Evolutionary conservation across 139 green algal species (phyloP).

Genomic region (Micromonas commoda): DNA sequence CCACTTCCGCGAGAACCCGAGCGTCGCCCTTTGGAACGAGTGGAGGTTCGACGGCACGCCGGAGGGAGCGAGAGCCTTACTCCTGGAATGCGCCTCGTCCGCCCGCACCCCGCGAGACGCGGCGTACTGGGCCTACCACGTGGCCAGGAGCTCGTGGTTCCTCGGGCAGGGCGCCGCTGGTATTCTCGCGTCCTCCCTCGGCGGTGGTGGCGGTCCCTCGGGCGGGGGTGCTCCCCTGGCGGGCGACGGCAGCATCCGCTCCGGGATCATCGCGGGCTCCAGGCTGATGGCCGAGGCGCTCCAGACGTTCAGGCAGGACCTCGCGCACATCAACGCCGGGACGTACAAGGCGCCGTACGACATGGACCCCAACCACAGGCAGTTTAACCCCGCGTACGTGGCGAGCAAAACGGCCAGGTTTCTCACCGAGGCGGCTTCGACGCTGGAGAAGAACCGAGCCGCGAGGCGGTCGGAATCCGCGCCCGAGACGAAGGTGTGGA

Average conservation of each 20-base stretch:
- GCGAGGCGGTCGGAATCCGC: slow-evolving; percentile 22
- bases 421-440: slow-evolving; percentile 49
- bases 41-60: not conserved
- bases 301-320: slow-evolving; percentile 19
- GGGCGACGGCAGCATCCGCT: not conserved
- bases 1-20: not conserved
- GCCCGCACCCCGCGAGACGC: slow-evolving; percentile 1
- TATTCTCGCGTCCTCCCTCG: not conserved
- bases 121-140: slow-evolving; percentile 71
- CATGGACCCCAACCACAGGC: slow-evolving; percentile 64
- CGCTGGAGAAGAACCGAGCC: slow-evolving; percentile 40
- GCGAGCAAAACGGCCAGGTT: slow-evolving; percentile 40
- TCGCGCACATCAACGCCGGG: slow-evolving; percentile 23
- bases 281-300: not conserved
- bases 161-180: slow-evolving; percentile 41
- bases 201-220: too few species aligned
- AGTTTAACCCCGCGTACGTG: slow-evolving; percentile 70
- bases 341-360: slow-evolving; percentile 72
- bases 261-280: not conserved
- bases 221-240: not conserved
- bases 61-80: not conserved
- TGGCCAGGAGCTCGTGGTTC: slow-evolving; percentile 60
- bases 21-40: not conserved
- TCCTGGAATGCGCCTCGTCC: not conserved
- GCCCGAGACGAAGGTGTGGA: slow-evolving; percentile 42